Conservation (phyloP, 805 yeast species). For the Yamadazyma nakazawae region DNA sequence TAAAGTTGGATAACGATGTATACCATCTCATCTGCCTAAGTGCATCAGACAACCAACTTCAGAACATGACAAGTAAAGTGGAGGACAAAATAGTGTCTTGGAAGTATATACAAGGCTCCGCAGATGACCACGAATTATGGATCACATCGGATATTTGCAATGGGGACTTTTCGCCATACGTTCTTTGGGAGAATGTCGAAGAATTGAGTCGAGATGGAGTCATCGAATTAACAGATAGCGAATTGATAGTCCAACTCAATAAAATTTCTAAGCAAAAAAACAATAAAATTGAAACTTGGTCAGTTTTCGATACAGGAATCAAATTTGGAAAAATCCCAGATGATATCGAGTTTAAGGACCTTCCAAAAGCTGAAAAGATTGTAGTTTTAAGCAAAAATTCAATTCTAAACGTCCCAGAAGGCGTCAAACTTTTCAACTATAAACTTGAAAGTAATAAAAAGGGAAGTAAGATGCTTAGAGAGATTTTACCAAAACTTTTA, state of each 20-base stretch:
- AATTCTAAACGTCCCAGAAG: constrained; percentile 9
- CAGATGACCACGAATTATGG: constrained; percentile 93
- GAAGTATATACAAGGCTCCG: constrained; percentile 85
- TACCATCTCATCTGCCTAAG: constrained; percentile 11
- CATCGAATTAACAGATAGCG: constrained; percentile 17
- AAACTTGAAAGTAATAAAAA: constrained; percentile 46
- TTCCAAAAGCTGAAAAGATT: constrained; percentile 10
- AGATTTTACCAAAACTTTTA: constrained; percentile 42
- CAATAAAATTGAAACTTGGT: constrained; percentile 9
- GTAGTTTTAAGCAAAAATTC: constrained; percentile 24
- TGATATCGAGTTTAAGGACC: constrained; percentile 11
- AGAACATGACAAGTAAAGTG: constrained; percentile 2
- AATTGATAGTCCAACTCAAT: constrained; percentile 19
- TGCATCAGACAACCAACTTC: constrained; percentile 10
- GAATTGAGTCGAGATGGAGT: constrained; percentile 15
- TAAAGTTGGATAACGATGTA: neutral
- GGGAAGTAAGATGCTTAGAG: constrained; percentile 62
- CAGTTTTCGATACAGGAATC: constrained; percentile 22
- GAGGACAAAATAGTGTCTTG: constrained; percentile 14
- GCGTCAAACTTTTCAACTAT: constrained; percentile 13
- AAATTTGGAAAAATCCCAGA: constrained; percentile 24
- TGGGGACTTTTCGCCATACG: constrained; percentile 46
- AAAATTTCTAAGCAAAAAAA: constrained; percentile 6
- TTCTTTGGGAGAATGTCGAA: constrained; percentile 19
- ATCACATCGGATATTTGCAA: constrained; percentile 36